Conservation (phyloP, 768 basidiomycete genomes). For the Hygrocybe coccinea region DNA sequence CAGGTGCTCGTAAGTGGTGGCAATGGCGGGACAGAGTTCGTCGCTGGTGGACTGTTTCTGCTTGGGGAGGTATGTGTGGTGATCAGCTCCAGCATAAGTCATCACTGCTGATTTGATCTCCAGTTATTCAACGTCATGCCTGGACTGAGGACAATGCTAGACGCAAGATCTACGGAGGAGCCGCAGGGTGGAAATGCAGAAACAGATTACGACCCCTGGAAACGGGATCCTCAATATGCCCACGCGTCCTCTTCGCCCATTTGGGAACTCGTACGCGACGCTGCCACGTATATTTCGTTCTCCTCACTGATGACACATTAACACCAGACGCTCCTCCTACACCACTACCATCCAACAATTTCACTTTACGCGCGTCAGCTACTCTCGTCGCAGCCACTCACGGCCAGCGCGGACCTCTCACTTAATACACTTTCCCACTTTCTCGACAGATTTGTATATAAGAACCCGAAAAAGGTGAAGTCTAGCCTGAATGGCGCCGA, state of each 20-base stretch:
- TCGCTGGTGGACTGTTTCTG: slow-evolving; percentile 82
- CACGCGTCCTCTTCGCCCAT: slow-evolving; percentile 74
- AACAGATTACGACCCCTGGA: slow-evolving; percentile 73
- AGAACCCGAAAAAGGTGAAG: slow-evolving; percentile 78
- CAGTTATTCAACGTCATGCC: slow-evolving; percentile 42
- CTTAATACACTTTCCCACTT: slow-evolving; percentile 93
- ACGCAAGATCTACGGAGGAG: neutral
- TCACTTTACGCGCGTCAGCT: slow-evolving; percentile 83
- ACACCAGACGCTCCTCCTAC: slow-evolving; percentile 64
- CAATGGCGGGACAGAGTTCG: slow-evolving; percentile 75
- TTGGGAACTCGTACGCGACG: slow-evolving; percentile 78
- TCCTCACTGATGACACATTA: neutral
- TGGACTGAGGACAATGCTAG: slow-evolving; percentile 40
- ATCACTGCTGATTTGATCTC: neutral
- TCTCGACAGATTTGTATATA: slow-evolving; percentile 95
- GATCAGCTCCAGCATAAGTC: neutral
- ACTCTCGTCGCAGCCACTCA: slow-evolving; percentile 64
- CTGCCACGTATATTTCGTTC: neutral
- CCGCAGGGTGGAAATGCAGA: slow-evolving; percentile 14
- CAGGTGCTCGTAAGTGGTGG: slow-evolving; percentile 72
- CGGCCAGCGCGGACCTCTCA: slow-evolving; percentile 81
- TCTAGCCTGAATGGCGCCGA: slow-evolving; percentile 22
- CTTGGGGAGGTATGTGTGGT: slow-evolving; percentile 69
- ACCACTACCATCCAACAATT: slow-evolving; percentile 89
- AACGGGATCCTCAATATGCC: slow-evolving; percentile 85